Evolutionary conservation across 306 rosid species (phyloP).

Genomic region (Pueraria montana): DNA sequence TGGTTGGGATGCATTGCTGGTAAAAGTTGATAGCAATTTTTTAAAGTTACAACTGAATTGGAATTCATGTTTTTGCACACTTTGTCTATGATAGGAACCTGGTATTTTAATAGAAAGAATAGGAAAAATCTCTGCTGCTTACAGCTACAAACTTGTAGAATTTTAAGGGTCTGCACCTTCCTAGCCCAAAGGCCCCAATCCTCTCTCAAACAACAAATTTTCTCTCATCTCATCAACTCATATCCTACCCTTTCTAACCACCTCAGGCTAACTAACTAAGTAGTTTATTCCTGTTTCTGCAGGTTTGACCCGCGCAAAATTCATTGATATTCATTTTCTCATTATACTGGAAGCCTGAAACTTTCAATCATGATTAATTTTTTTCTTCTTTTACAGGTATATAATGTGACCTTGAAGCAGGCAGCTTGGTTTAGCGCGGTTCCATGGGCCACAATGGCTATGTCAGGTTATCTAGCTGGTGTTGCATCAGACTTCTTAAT

Average conservation of each 20-base stretch:
- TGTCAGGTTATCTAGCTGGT: conserved; percentile 91
- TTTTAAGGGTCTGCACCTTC: neutral
- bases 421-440: conserved; percentile 98
- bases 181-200: neutral
- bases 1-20: neutral
- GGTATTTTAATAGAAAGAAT: neutral
- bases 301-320: neutral
- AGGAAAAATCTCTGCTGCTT: neutral
- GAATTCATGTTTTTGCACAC: neutral
- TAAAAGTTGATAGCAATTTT: neutral
- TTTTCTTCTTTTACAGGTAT: conserved; percentile 59
- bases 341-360: conserved; percentile 7
- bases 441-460: conserved; percentile 98
- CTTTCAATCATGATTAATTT: neutral
- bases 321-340: conserved; percentile 24
- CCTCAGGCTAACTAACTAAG: neutral
- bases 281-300: neutral
- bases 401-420: conserved; percentile 86
- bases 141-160: neutral
- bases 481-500: conserved; percentile 75
- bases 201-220: neutral
- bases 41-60: neutral
- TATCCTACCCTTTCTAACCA: neutral
- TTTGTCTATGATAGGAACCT: neutral
- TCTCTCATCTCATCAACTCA: neutral